phyloP scores from a whole-genome alignment of 305 asterid genomes.

The Salvia sclarea region DNA sequence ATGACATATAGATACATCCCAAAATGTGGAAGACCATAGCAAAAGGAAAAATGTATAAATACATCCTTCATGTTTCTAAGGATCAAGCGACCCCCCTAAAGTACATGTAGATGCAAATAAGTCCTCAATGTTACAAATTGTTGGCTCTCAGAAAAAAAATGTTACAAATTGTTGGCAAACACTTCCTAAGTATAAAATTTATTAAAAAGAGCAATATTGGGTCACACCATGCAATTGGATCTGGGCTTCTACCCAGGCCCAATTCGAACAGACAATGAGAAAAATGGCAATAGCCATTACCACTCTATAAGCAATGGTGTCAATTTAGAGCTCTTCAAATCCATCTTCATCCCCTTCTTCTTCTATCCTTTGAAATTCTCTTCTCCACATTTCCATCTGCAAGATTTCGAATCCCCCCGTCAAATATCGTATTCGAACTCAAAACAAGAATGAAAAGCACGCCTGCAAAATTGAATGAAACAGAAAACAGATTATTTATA shows the following conservation, averaged over 20 bases:
- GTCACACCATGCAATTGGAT: neutral
- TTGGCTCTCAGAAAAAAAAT: too few relatives aligned
- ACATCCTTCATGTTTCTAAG: too few relatives aligned
- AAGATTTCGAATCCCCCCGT: constrained; percentile 13
- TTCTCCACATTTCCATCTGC: constrained; percentile 85
- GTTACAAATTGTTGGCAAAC: too few relatives aligned
- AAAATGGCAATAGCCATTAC: neutral
- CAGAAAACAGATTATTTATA: too few relatives aligned
- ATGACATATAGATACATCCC: too few relatives aligned
- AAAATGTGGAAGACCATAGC: too few relatives aligned
- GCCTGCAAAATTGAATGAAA: neutral
- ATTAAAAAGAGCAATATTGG: too few relatives aligned
- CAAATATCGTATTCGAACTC: neutral
- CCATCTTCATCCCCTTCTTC: constrained; percentile 93
- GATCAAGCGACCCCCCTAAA: too few relatives aligned
- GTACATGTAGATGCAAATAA: too few relatives aligned
- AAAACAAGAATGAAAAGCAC: neutral
- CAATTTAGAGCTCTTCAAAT: constrained; percentile 71
- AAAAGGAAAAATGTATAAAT: too few relatives aligned
- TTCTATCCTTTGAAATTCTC: constrained; percentile 71
- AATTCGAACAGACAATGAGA: neutral
- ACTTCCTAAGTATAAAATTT: too few relatives aligned
- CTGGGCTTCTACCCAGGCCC: neutral
- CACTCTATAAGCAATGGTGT: neutral
- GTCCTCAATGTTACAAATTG: too few relatives aligned